phyloP scores from a whole-genome alignment of 768 basidiomycete genomes.

The Boletus subparvulus region DNA sequence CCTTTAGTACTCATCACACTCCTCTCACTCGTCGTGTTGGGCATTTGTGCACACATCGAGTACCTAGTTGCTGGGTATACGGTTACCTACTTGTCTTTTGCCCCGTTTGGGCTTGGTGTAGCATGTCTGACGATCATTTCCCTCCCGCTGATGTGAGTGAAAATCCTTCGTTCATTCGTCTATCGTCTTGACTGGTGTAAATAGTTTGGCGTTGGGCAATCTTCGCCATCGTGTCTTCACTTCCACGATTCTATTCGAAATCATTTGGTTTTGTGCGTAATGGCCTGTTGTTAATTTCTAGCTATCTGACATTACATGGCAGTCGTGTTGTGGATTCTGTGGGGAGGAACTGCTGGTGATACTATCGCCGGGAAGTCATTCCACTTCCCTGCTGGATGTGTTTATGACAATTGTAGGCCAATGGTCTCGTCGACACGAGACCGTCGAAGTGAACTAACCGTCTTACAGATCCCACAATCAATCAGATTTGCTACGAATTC shows the following conservation, averaged over 20 bases:
- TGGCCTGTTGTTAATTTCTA: not conserved
- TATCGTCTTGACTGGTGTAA: not conserved
- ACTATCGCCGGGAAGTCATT: conserved; percentile 5
- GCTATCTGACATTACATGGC: not conserved
- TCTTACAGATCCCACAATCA: conserved; percentile 7
- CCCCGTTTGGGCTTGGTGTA: conserved; percentile 15
- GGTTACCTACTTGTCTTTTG: conserved; percentile 3
- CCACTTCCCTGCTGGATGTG: conserved; percentile 20
- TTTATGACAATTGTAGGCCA: conserved; percentile 10
- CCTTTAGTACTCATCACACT: conserved; percentile 15
- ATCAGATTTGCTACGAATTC: conserved; percentile 19
- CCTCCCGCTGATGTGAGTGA: conserved; percentile 28
- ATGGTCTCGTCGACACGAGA: not conserved
- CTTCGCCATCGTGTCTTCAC: conserved; percentile 12
- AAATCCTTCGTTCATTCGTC: not conserved
- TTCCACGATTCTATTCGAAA: conserved; percentile 26
- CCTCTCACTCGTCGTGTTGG: conserved; percentile 20
- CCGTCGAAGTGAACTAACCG: not conserved
- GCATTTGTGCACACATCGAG: conserved; percentile 21
- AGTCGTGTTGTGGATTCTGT: conserved; percentile 26
- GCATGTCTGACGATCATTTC: conserved; percentile 17
- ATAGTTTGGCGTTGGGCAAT: conserved; percentile 18
- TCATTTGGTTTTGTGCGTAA: conserved; percentile 28
- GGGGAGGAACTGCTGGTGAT: conserved; percentile 18
- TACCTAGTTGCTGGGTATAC: conserved; percentile 9